phyloP scores from a whole-genome alignment of 805 yeast species.

The Schwanniomyces occidentalis region DNA sequence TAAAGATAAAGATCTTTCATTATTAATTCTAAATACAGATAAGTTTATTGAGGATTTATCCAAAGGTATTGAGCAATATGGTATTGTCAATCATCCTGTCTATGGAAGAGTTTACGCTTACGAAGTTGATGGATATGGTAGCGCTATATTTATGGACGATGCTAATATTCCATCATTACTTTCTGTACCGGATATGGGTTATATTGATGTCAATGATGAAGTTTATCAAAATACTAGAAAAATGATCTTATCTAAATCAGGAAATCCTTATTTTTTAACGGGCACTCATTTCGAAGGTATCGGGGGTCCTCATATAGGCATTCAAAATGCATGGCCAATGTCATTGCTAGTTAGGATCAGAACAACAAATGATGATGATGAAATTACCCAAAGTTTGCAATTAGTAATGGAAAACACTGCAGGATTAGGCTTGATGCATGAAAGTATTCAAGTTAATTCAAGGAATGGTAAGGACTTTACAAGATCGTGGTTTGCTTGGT shows the following conservation, averaged over 20 bases:
- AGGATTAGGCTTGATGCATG: slow-evolving; percentile 82
- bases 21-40: slow-evolving; percentile 23
- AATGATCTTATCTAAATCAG: slow-evolving; percentile 66
- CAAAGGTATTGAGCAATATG: slow-evolving; percentile 61
- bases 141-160: slow-evolving; percentile 78
- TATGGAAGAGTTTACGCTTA: slow-evolving; percentile 83
- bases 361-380: slow-evolving; percentile 70
- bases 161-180: slow-evolving; percentile 85
- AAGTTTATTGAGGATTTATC: slow-evolving; percentile 44
- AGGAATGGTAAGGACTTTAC: slow-evolving; percentile 53
- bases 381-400: slow-evolving; percentile 52
- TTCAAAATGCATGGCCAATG: slow-evolving; percentile 89
- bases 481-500: slow-evolving; percentile 93
- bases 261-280: slow-evolving; percentile 74
- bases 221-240: slow-evolving; percentile 76
- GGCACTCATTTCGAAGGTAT: slow-evolving; percentile 72
- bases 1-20: slow-evolving; percentile 6
- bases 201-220: slow-evolving; percentile 47
- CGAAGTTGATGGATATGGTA: slow-evolving; percentile 87
- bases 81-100: slow-evolving; percentile 62
- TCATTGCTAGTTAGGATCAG: slow-evolving; percentile 72
- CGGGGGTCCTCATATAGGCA: slow-evolving; percentile 91
- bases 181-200: slow-evolving; percentile 80
- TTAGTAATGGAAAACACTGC: slow-evolving; percentile 62
- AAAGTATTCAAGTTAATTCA: slow-evolving; percentile 66